Conservation (phyloP, 73 alveolate genomes). For the Symbiodinium pilosum region DNA sequence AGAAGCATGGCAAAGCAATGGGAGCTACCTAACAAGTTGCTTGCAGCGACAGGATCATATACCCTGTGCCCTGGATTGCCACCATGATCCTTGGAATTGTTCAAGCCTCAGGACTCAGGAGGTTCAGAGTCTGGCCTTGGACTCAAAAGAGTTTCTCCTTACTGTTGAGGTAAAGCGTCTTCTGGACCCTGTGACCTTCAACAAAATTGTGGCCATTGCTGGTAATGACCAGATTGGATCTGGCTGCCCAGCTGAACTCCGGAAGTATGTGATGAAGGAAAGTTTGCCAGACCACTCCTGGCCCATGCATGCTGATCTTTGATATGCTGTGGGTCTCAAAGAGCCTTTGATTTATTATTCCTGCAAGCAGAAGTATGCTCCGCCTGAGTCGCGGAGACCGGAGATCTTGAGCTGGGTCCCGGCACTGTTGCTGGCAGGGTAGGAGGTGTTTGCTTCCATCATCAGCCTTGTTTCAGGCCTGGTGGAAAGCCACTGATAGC, state of each 20-base stretch:
- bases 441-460: too few species aligned
- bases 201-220: constrained; percentile 26
- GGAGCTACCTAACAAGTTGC: not conserved
- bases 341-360: too few species aligned
- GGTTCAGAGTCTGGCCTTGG: too few species aligned
- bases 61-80: constrained; percentile 79
- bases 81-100: constrained; percentile 53
- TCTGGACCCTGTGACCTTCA: constrained; percentile 83
- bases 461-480: too few species aligned
- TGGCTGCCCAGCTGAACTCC: constrained; percentile 23
- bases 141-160: too few species aligned
- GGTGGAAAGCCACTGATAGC: too few species aligned
- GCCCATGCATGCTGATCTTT: constrained; percentile 71
- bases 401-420: too few species aligned
- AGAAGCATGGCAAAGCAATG: not conserved
- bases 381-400: too few species aligned
- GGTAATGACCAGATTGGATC: constrained; percentile 74
- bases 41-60: constrained; percentile 70
- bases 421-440: too few species aligned
- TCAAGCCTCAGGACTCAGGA: not conserved
- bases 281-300: constrained; percentile 73
- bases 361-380: too few species aligned
- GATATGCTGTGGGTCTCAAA: not conserved
- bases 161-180: constrained; percentile 34
- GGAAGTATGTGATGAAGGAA: not conserved